Evolutionary conservation across 1,284 basidiomycete species (phyloP), one percentile per base, ranked within the genome.

Genomic region (Ustilago esculenta): DNA sequence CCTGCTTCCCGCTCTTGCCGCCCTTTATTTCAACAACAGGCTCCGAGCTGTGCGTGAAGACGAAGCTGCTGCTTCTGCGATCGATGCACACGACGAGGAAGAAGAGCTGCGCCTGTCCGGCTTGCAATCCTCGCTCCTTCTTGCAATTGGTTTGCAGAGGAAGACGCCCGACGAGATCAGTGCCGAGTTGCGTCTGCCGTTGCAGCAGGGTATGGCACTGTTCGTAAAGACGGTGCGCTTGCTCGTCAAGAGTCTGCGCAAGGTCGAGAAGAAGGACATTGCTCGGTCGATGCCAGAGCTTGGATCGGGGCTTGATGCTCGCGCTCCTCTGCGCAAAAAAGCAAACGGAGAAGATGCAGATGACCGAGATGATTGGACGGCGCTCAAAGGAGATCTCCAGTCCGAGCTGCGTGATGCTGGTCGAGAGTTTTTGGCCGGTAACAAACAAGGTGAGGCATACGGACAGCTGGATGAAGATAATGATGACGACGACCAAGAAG

Each of bases 201-300:
- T 92, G 20, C 90, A 90, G 3, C 95, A 98, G 83, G 87, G 88
- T 0, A 86, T 98, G 14, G 94, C 95, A 0, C 85, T 98, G 33
- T 94, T 98, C 82, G 90, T 90, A 73, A 98, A 98, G 84, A 86
- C 93, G 27, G 85, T 98, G 48, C 88, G 92, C 49, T 92, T 94
- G 83, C 87, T 97, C 59, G 88, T 88, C 69, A 91, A 90, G 75
- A 85, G 87, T 25, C 84, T 98, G 43, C 86, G 90, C 50, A 90
- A 91, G 50, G 86, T 98, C 20, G 92, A 92, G 79, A 92, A 91
- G 82, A 70, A 54, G 39, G 66, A 52, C 3, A 57, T 77, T 15
- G 76, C 63, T 2, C 50, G 50, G 6, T 53, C 54, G 14, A 63
- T 78, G 48, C 60, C 61, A 9, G 67, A 66, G 53, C 47, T 63